These are phyloP conservation scores for Aureobasidium sp. DNA, from an alignment of 2,329 filamentous ascomycete genomes.

Conservation along the genomic window DNA sequence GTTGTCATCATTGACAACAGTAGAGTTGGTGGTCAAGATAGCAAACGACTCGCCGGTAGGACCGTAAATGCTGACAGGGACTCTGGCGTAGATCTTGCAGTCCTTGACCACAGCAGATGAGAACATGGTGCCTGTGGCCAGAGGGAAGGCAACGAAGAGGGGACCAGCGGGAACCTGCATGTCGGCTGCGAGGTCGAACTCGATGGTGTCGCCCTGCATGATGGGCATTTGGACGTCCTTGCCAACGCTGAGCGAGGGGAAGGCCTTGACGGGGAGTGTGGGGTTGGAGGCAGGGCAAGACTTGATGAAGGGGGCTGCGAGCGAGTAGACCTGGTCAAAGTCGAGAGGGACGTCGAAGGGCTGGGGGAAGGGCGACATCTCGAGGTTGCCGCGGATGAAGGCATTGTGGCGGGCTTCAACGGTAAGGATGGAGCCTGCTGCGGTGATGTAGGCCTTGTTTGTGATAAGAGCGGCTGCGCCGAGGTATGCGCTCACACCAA, in stretches of 20 bases:
- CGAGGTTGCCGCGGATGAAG: constrained; percentile 43
- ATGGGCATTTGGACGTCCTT: not conserved
- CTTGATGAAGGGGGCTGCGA: constrained; percentile 56
- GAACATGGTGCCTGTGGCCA: constrained; percentile 19
- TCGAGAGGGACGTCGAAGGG: constrained; percentile 53
- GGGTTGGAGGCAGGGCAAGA: constrained; percentile 49
- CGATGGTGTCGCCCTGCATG: constrained; percentile 17
- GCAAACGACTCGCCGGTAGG: constrained; percentile 23
- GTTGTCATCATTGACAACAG: constrained; percentile 21
- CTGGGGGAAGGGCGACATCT: constrained; percentile 47
- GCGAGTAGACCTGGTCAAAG: constrained; percentile 53
- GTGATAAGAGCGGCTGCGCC: constrained; percentile 53
- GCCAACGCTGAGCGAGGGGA: constrained; percentile 19
- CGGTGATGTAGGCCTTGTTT: constrained; percentile 50
- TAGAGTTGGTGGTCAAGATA: constrained; percentile 20
- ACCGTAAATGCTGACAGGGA: constrained; percentile 17
- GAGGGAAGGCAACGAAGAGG: constrained; percentile 22
- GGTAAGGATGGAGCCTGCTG: constrained; percentile 55
- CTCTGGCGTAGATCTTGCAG: constrained; percentile 1
- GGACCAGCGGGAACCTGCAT: constrained; percentile 19
- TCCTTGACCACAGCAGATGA: constrained; percentile 15
- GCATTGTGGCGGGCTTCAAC: constrained; percentile 58
- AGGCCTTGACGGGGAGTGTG: constrained; percentile 48
- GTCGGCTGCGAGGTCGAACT: constrained; percentile 18
- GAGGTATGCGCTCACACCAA: constrained; percentile 54